phyloP scores from a whole-genome alignment of 495 filamentous ascomycete species.

The Cladorrhinum samala region DNA sequence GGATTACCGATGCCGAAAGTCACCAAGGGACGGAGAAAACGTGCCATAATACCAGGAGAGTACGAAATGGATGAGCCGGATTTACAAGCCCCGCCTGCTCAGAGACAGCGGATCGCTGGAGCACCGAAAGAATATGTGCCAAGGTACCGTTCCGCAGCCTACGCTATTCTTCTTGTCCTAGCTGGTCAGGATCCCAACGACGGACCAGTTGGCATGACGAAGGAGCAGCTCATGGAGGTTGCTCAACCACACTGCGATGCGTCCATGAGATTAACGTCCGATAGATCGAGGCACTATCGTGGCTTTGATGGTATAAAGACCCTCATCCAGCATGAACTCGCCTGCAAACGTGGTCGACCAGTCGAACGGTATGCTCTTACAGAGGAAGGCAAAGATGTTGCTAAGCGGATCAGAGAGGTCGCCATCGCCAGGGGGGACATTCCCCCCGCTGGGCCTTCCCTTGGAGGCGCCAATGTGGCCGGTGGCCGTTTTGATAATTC shows the following conservation, averaged over 20 bases:
- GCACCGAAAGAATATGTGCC: conserved; percentile 62
- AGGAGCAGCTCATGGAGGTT: conserved; percentile 58
- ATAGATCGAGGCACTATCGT: conserved; percentile 67
- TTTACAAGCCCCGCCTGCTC: conserved; percentile 46
- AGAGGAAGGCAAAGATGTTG: conserved; percentile 76
- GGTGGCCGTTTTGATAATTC: too few relatives aligned
- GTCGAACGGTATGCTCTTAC: conserved; percentile 63
- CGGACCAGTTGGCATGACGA: conserved; percentile 54
- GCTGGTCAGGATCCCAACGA: conserved; percentile 56
- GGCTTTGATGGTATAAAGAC: conserved; percentile 87
- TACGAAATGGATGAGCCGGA: conserved; percentile 22
- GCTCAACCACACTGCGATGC: conserved; percentile 70
- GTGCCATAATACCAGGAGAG: conserved; percentile 12
- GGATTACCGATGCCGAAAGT: conserved; percentile 60
- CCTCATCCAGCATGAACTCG: conserved; percentile 65
- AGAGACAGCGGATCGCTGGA: conserved; percentile 53
- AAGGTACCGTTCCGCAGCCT: conserved; percentile 62
- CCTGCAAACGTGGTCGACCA: conserved; percentile 65
- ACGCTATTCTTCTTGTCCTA: conserved; percentile 66
- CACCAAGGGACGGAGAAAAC: conserved; percentile 17
- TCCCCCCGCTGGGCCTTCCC: too few relatives aligned
- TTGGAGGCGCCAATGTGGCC: too few relatives aligned
- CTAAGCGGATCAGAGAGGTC: conserved; percentile 53
- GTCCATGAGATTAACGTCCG: conserved; percentile 63
- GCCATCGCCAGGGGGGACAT: conserved; percentile 2